Base-by-base conservation (phyloP, 495 filamentous ascomycete species). In the Collariella sp. region DNA sequence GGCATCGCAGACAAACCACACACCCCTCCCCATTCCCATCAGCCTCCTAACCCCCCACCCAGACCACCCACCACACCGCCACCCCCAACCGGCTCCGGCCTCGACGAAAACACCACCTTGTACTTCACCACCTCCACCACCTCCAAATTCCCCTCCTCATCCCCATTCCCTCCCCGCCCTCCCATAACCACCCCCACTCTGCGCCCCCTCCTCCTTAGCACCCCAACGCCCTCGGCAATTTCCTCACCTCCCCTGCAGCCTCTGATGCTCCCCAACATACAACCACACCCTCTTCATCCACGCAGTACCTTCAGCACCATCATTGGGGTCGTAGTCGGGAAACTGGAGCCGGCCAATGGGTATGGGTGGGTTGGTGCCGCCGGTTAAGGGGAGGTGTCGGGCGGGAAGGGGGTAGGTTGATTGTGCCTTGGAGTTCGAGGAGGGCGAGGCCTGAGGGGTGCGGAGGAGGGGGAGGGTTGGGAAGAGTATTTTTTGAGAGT, bases 201-300 rank as follows among this genome's bases (percentile, higher is more conserved):
- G 59, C 50, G 11, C 52, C 15, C 42, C 19, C 11, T 10, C 45
- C 2, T 62, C 60, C 24, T 56, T 44, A 13, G 61, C 65, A n/a
- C 34, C 51, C n/a, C 47, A 35, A 19, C 12, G 91, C 82, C 54
- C 81, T 85, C 4, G 75, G 73, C 7, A 97, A 67, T 62, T 88
- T 93, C 79, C 89, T 94, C 9, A 94, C 83, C 67, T 97, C 89
- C 10, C 93, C 1, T 82, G 86, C 67, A 98, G 78, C 44, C 91
- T 79, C 72, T 98, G 93, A 63, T 96, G 86, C 67, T 83, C 78
- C 11, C 93, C 93, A 5, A 96, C 80, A 64, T 90, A 95, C 33
- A 97, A 67, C 67, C 93, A 88, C 23, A 88, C 89, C 35, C 78
- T 73, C 68, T 90, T 93, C 87, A 91, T 93, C 91, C 90, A 95